These are phyloP conservation scores for Aureobasidium sp. DNA, from an alignment of 2,329 filamentous ascomycete genomes.

Conservation along the genomic window DNA sequence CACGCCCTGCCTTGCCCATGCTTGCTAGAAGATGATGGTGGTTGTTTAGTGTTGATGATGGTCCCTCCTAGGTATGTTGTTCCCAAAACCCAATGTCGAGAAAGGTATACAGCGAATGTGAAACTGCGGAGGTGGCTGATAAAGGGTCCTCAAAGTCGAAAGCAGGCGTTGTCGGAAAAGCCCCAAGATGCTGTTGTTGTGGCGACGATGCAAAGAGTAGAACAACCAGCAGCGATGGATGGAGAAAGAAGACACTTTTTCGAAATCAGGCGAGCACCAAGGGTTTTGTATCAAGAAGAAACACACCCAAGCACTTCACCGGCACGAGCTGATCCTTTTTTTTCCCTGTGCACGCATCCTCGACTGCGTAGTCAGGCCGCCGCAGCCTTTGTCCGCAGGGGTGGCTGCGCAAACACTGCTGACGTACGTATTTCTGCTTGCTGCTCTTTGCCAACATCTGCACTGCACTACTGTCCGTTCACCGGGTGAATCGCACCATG, in stretches of 20 bases:
- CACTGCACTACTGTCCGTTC: conserved; percentile 1
- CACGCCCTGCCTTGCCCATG: conserved; percentile 69
- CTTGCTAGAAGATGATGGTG: conserved; percentile 19
- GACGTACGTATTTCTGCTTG: not conserved
- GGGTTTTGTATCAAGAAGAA: not conserved
- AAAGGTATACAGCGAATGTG: not conserved
- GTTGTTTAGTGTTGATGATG: not conserved
- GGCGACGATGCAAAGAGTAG: not conserved
- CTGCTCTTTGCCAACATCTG: not conserved
- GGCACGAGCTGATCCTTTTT: not conserved
- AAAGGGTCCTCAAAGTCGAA: not conserved
- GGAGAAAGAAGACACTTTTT: not conserved
- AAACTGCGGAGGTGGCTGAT: conserved; percentile 12
- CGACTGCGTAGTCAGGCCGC: conserved; percentile 5
- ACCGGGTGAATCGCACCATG: conserved; percentile 2
- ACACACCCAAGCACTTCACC: not conserved
- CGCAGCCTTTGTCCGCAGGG: conserved; percentile 6
- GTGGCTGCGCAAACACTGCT: conserved; percentile 10
- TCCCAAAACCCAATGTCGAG: not conserved
- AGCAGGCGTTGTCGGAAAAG: not conserved
- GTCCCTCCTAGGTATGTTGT: not conserved
- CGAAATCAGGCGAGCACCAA: not conserved
- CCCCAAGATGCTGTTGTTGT: not conserved
- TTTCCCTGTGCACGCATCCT: not conserved
- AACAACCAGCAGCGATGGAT: not conserved